These are phyloP conservation scores for Pisolithus tinctorius DNA, from an alignment of 768 basidiomycete genomes.

Conservation along the genomic window DNA sequence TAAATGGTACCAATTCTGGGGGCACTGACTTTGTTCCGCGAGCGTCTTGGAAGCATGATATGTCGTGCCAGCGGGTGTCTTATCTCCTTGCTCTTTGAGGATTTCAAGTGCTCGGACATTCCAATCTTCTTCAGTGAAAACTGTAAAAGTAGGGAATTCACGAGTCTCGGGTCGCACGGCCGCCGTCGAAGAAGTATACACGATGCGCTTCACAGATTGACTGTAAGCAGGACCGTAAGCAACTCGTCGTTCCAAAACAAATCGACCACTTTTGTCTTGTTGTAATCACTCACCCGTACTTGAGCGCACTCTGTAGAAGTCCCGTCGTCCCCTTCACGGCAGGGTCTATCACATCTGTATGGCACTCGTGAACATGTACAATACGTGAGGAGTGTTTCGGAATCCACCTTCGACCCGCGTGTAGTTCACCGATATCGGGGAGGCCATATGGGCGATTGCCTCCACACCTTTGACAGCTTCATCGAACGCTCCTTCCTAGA, in stretches of 20 bases:
- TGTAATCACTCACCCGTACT: constrained; percentile 35
- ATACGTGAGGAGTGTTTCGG: too few species aligned
- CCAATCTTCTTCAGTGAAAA: constrained; percentile 54
- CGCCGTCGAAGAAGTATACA: constrained; percentile 60
- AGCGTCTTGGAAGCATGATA: constrained; percentile 64
- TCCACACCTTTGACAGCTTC: constrained; percentile 73
- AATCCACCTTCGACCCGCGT: too few species aligned
- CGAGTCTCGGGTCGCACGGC: constrained; percentile 28
- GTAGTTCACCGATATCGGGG: constrained; percentile 39
- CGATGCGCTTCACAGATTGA: constrained; percentile 43
- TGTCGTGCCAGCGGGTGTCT: constrained; percentile 27
- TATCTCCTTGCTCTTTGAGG: constrained; percentile 22
- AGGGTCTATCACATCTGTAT: constrained; percentile 54
- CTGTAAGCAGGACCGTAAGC: not conserved
- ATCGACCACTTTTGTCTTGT: not conserved
- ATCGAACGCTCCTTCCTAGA: constrained; percentile 66
- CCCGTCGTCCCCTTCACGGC: constrained; percentile 66
- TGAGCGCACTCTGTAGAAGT: constrained; percentile 52
- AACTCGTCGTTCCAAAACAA: not conserved
- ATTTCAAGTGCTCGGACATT: constrained; percentile 38
- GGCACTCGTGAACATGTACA: too few species aligned
- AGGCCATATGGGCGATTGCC: constrained; percentile 63
- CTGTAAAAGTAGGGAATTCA: constrained; percentile 15
- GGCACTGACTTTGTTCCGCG: constrained; percentile 47
- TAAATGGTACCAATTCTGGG: not conserved